Percentiles rank a stretch among this genome's conserved stretches.
These are phyloP conservation scores for Chaetomium sp. DNA, from an alignment of 2,329 filamentous ascomycete genomes.

Conservation along the genomic window DNA sequence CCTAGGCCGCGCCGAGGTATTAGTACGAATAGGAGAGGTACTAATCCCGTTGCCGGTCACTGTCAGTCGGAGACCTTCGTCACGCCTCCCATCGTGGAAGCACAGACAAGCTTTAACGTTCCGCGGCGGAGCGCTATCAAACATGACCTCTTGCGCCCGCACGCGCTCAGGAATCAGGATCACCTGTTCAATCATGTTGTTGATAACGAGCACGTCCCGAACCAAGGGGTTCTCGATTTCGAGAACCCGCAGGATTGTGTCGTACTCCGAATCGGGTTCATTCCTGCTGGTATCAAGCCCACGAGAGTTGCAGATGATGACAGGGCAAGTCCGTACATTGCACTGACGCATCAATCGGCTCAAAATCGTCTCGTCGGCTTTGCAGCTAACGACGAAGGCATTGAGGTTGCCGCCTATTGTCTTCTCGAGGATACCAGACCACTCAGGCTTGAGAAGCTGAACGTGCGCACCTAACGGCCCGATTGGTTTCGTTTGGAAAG, in stretches of 20 bases:
- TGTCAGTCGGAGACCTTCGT: conserved; percentile 54
- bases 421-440: conserved; percentile 76
- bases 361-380: conserved; percentile 66
- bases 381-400: conserved; percentile 75
- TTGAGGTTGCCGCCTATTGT: conserved; percentile 63
- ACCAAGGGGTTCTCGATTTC: conserved; percentile 76
- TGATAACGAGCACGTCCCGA: conserved; percentile 76
- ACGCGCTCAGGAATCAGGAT: conserved; percentile 64
- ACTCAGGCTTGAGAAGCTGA: conserved; percentile 68
- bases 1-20: conserved; percentile 51
- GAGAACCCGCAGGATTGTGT: conserved; percentile 74
- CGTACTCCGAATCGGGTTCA: conserved; percentile 66
- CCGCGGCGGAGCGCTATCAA: conserved; percentile 49
- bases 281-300: conserved; percentile 54
- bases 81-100: conserved; percentile 54
- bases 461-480: conserved; percentile 79
- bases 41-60: conserved; percentile 34
- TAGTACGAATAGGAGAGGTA: conserved; percentile 35
- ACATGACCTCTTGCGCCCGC: conserved; percentile 65
- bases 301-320: conserved; percentile 57
- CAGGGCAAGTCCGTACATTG: conserved; percentile 42
- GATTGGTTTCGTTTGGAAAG: conserved; percentile 67
- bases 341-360: conserved; percentile 56
- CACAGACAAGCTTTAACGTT: conserved; percentile 72
- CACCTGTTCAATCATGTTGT: conserved; percentile 73